Conservation (phyloP, 2,329 filamentous ascomycete species). For the Trichophyton simii region DNA sequence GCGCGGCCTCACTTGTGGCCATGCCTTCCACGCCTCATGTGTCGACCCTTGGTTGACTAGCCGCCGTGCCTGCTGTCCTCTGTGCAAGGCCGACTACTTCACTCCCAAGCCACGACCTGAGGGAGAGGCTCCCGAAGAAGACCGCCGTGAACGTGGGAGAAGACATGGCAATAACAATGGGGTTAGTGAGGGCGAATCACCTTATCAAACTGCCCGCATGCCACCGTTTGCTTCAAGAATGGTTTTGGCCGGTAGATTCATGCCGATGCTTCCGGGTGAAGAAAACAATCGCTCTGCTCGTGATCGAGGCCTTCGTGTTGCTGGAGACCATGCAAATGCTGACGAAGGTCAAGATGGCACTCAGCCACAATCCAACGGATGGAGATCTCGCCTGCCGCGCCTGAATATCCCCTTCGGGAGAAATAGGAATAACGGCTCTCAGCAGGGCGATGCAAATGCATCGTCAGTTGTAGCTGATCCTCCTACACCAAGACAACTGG, state of each 20-base stretch:
- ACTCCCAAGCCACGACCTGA: constrained; percentile 75
- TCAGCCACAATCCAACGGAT: not conserved
- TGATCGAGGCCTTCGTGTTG: not conserved
- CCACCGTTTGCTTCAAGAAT: constrained; percentile 25
- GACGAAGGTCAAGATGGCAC: not conserved
- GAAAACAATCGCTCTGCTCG: constrained; percentile 6
- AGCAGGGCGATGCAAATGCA: not conserved
- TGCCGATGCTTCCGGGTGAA: constrained; percentile 20
- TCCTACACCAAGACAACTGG: not conserved
- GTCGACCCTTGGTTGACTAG: constrained; percentile 95
- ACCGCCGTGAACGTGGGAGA: not conserved
- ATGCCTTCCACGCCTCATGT: constrained; percentile 92
- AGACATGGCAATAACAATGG: constrained; percentile 11
- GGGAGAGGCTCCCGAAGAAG: constrained; percentile 18
- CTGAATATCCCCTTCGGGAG: not conserved
- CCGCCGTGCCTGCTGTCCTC: constrained; percentile 83
- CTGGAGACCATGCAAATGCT: not conserved
- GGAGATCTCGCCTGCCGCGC: not conserved
- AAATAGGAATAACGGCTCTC: not conserved
- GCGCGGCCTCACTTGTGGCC: constrained; percentile 86
- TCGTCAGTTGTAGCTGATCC: not conserved
- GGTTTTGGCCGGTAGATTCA: constrained; percentile 27
- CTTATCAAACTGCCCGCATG: constrained; percentile 23
- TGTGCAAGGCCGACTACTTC: constrained; percentile 98
- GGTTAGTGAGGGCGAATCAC: constrained; percentile 24